Evolutionary conservation across 495 filamentous ascomycete species (phyloP), one percentile per base, ranked within the genome.

Genomic region (Tricharina praecox): DNA sequence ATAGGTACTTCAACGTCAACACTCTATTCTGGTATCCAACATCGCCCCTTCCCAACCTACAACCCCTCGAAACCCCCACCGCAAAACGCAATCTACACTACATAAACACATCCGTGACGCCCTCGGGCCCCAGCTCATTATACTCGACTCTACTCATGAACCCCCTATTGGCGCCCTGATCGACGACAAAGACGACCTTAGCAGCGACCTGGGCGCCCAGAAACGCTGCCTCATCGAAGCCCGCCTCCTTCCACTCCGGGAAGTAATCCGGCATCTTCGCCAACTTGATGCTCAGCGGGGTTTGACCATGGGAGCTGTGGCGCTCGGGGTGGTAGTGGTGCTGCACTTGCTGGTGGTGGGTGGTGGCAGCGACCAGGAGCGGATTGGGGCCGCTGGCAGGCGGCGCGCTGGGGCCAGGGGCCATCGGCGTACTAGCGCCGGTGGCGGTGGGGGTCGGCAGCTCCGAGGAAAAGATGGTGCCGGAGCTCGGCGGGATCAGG

Each of bases 401-500:
- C n/a, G n/a, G n/a, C 1, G 11, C 30, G 7, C n/a, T 8, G 18
- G 39, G 25, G 2, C 16, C 8, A 34, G 7, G 4, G 20, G 13
- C 33, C 41, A 49, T 68, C 0, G 90, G 90, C 0, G 90, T 97
- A 61, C 86, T 88, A 16, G 88, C 79, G 15, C 90, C 90, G 0
- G 90, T 97, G 4, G 83, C 86, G 30, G 77, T 70, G 9, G 90
- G 90, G 0, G 90, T 96, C 36, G 81, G 82, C 26, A 97, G 75
- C 64, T 97, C 90, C 37, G 83, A 92, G 28, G 85, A 93, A 70
- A 97, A 97, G 57, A 96, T 96, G 28, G 86, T 94, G 19, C 81
- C 85, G 1, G 77, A 78, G 34, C 82, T 87, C 0, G 90, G 90
- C 3, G 86, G 88, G 48, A 96, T 80, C 30, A 93, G 68, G 61